Conservation (phyloP, 2,329 filamentous ascomycete genomes). For the Fusarium sp. region DNA sequence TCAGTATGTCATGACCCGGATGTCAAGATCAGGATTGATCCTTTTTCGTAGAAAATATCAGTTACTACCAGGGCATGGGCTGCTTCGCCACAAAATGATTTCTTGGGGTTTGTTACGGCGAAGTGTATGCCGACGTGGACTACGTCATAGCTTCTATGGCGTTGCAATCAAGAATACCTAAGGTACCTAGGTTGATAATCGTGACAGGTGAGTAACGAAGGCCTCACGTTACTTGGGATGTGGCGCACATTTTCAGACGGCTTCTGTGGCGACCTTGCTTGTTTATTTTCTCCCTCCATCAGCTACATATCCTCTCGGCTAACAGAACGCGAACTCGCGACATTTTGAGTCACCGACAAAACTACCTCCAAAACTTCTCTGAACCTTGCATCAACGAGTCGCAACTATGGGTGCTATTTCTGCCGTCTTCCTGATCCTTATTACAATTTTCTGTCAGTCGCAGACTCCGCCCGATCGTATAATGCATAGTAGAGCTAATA, state of each 20-base stretch:
- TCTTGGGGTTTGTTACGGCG: slow-evolving; percentile 10
- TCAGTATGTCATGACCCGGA: not conserved
- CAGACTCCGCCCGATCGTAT: not conserved
- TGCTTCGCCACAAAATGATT: not conserved
- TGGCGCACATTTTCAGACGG: slow-evolving; percentile 1
- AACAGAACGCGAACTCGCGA: not conserved
- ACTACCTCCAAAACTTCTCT: not conserved
- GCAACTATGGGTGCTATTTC: slow-evolving; percentile 59
- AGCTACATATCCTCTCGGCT: not conserved
- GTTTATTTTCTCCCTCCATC: not conserved
- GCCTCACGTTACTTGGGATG: slow-evolving; percentile 19
- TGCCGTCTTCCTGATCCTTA: slow-evolving; percentile 58
- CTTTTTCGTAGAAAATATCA: not conserved
- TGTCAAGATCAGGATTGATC: not conserved
- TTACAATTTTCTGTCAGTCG: slow-evolving; percentile 61
- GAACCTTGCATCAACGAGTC: slow-evolving; percentile 7
- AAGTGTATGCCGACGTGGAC: slow-evolving; percentile 20
- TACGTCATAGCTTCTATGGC: slow-evolving; percentile 16
- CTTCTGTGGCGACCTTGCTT: not conserved
- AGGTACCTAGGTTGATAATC: not conserved
- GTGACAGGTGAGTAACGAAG: not conserved
- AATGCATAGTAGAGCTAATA: slow-evolving; percentile 27
- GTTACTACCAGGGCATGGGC: not conserved
- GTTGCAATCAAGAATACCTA: not conserved
- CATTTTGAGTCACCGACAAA: not conserved